Conservation (phyloP, 108 stramenopile genomes). For the Cyclotella kingstonii region DNA sequence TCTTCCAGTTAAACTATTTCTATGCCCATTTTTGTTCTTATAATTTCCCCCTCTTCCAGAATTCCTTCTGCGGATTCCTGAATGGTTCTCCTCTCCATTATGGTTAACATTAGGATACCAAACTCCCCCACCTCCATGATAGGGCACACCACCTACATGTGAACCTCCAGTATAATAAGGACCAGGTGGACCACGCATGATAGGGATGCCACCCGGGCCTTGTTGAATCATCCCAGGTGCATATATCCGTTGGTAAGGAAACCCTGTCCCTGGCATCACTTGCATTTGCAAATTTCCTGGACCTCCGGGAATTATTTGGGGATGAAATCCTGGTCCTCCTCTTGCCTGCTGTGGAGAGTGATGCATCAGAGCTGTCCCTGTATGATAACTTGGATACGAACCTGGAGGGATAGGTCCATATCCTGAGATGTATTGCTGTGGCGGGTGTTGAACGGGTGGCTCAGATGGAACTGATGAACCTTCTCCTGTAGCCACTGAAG, state of each 20-base stretch:
- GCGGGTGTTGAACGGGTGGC: conserved; percentile 28
- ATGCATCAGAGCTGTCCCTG: conserved; percentile 39
- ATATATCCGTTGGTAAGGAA: conserved; percentile 24
- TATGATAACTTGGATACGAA: conserved; percentile 45
- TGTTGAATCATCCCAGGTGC: conserved; percentile 14
- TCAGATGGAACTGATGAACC: conserved; percentile 16
- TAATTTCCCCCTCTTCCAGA: conserved; percentile 11
- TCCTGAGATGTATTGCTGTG: conserved; percentile 39
- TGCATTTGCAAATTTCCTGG: conserved; percentile 33
- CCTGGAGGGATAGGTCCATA: conserved; percentile 42
- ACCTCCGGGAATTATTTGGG: conserved; percentile 62
- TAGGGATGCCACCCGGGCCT: conserved; percentile 2
- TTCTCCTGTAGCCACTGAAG: conserved; percentile 34
- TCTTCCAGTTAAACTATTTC: conserved; percentile 24
- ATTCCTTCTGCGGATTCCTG: not conserved
- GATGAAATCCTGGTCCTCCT: conserved; percentile 48
- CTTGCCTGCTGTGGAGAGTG: conserved; percentile 15
- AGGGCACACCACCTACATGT: no score
- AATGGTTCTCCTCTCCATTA: conserved; percentile 12
- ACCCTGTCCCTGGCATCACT: conserved; percentile 18
- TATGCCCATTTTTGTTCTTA: conserved; percentile 15
- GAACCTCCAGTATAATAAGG: conserved; percentile 9
- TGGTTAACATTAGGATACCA: conserved; percentile 1
- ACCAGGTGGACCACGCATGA: conserved; percentile 18
- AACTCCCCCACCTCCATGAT: conserved; percentile 6